A percentile compares a stretch with the other conserved stretches of the same genome.
Evolutionary conservation across 176 grass and related monocot genomes (phyloP).

Genomic region (Oryza rufipogon): DNA sequence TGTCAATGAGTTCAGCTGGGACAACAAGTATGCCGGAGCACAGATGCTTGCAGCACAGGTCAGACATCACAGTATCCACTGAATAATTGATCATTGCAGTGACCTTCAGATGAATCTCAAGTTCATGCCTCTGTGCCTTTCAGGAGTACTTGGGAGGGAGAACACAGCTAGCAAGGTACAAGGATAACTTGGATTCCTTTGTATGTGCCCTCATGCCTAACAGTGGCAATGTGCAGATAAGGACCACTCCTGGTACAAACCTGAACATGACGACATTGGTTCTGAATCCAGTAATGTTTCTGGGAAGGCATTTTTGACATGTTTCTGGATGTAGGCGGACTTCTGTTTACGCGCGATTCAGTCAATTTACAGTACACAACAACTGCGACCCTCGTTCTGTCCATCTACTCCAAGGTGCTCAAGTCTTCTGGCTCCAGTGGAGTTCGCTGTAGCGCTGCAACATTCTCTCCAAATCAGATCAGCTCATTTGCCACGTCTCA

Average conservation of each 20-base stretch:
- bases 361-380: slow-evolving; percentile 62
- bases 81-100: not conserved
- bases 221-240: slow-evolving; percentile 54
- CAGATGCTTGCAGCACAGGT: slow-evolving; percentile 64
- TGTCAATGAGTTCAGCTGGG: slow-evolving; percentile 61
- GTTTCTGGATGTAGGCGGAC: slow-evolving; percentile 44
- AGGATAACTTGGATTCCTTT: slow-evolving; percentile 53
- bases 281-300: not conserved
- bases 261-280: not conserved
- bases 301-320: not conserved
- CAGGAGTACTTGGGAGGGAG: slow-evolving; percentile 64
- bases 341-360: slow-evolving; percentile 52
- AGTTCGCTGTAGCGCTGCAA: slow-evolving; percentile 52
- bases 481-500: slow-evolving; percentile 58
- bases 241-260: slow-evolving; percentile 51
- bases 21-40: slow-evolving; percentile 60
- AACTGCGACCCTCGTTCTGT: slow-evolving; percentile 40
- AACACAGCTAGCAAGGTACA: slow-evolving; percentile 57
- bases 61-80: not conserved
- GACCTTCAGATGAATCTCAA: not conserved
- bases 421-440: not conserved
- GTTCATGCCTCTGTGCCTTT: not conserved
- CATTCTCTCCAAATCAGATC: slow-evolving; percentile 57
- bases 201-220: slow-evolving; percentile 62
- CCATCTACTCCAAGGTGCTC: slow-evolving; percentile 53